These are phyloP conservation scores for Claviceps pusilla DNA, from an alignment of 2,329 filamentous ascomycete genomes.

Conservation along the genomic window DNA sequence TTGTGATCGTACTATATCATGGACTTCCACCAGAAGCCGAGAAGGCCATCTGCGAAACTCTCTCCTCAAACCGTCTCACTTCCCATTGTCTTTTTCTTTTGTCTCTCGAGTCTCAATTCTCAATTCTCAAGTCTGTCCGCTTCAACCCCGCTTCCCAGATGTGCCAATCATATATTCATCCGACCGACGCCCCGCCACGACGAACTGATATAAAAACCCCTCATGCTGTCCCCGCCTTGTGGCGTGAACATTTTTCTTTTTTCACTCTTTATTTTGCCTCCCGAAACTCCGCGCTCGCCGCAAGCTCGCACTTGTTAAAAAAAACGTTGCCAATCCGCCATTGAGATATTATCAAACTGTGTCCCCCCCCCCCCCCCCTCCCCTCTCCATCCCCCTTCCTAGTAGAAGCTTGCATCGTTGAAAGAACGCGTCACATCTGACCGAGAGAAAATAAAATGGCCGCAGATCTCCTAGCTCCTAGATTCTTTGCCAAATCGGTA, in stretches of 20 bases:
- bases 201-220: constrained; percentile 2
- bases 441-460: neutral
- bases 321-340: neutral
- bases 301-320: neutral
- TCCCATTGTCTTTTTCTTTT: neutral
- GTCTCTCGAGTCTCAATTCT: neutral
- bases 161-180: neutral
- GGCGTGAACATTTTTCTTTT: neutral
- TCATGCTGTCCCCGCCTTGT: neutral
- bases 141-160: neutral
- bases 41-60: too few relatives aligned
- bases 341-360: neutral
- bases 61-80: too few relatives aligned
- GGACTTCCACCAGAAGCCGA: too few relatives aligned
- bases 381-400: too few relatives aligned
- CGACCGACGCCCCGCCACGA: neutral
- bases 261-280: neutral
- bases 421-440: neutral
- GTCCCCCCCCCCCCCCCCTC: neutral
- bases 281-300: neutral
- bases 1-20: too few relatives aligned
- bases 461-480: neutral
- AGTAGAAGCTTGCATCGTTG: neutral
- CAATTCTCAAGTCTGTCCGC: neutral
- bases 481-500: constrained; percentile 11